Evolutionary conservation across 371 early-diverging fungal species (phyloP), one percentile per base, ranked within the genome.

Genomic region (Mucor mucedo): DNA sequence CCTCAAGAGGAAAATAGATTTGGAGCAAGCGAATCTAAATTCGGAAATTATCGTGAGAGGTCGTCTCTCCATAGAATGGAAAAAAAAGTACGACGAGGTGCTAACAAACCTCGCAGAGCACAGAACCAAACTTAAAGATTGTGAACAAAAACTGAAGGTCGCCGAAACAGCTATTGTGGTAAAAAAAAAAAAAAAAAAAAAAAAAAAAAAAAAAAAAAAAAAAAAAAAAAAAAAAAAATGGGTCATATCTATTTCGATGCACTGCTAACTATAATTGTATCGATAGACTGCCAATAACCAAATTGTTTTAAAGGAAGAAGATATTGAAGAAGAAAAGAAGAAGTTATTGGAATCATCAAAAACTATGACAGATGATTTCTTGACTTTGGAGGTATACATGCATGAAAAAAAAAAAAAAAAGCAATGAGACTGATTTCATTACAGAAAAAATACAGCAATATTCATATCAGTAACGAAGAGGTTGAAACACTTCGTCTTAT

Each of bases 41-140:
- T 16, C 10, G 4, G 62, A 62, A n/a, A 45, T 52, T 3, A 61
- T 52, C 21, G 65, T 65, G 13, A 60, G 65, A 65, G 62, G 61
- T n/a, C 70, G 70, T 35, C 14, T 65, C 3, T 62, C 65, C 1
- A 38, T 65, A 45, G 70, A 70, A 30, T 41, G 61, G 13, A 70
- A 48, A 30, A 52, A 44, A 33, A 57, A 52, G 29, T 30, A 28
- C 4, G 5, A 35, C 16, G 57, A 69, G 35, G 44, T 0, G 64
- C 60, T 5, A 60, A 56, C 28, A 48, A 44, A 13, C 1, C 16
- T 9, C 7, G 5, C 5, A 65, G 65, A 16, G 27, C 60, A 5
- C 61, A 52, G 60, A 14, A 45, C 52, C n/a, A 50, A 50, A 28
- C 2, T 30, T 9, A 10, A 28, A 32, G 50, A 50, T 9, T 21